phyloP scores from a whole-genome alignment of 2,329 filamentous ascomycete species.

The Phialemonium atrogriseum region DNA sequence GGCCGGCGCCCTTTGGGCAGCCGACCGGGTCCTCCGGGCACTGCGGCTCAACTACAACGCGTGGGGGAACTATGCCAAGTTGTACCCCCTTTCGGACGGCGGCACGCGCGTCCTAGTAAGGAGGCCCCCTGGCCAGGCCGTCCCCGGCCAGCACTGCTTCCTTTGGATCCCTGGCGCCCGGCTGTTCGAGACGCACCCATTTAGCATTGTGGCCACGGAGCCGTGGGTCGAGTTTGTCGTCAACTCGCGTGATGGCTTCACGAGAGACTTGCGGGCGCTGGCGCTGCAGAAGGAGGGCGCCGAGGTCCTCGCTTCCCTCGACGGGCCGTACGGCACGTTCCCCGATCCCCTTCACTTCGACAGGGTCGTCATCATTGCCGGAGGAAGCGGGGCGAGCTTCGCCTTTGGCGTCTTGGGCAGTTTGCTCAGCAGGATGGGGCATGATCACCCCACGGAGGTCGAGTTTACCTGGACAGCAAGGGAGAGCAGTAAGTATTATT shows the following conservation, averaged over 20 bases:
- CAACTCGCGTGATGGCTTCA: conserved; percentile 44
- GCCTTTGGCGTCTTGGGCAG: conserved; percentile 35
- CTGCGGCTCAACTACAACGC: conserved; percentile 25
- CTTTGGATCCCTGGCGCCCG: conserved; percentile 49
- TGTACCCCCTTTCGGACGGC: conserved; percentile 34
- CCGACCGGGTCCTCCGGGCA: conserved; percentile 33
- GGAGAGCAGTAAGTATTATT: conserved; percentile 25
- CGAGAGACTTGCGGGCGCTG: conserved; percentile 36
- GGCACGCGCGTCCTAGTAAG: conserved; percentile 38
- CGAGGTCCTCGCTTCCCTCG: conserved; percentile 38
- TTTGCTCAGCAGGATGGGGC: conserved; percentile 28
- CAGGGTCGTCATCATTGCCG: conserved; percentile 45
- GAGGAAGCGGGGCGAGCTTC: conserved; percentile 51
- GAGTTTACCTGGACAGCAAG: conserved; percentile 38
- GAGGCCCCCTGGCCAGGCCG: conserved; percentile 27
- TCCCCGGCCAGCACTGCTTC: conserved; percentile 48
- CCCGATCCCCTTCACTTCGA: conserved; percentile 40
- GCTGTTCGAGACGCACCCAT: conserved; percentile 47
- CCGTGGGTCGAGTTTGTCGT: conserved; percentile 41
- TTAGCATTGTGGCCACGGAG: conserved; percentile 43
- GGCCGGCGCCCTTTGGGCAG: conserved; percentile 29
- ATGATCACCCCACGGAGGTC: conserved; percentile 24
- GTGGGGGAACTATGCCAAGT: conserved; percentile 28
- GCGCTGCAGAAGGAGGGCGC: conserved; percentile 24
- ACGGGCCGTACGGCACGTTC: conserved; percentile 47